These are phyloP conservation scores for Xylaria sp. DNA, from an alignment of 495 filamentous ascomycete species.

Conservation along the genomic window DNA sequence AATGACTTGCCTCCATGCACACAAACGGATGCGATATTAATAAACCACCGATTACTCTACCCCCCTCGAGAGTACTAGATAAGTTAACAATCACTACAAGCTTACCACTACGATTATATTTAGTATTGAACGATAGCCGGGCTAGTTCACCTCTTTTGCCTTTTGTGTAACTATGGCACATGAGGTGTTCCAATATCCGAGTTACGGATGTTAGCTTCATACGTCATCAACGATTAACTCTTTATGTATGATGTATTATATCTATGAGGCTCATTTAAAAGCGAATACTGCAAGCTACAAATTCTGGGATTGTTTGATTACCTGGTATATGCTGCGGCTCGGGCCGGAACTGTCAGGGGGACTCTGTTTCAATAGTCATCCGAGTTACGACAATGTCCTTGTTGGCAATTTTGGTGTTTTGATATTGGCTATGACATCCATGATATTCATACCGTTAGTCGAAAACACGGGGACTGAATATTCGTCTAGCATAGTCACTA, in stretches of 20 bases:
- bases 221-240: not conserved
- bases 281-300: not conserved
- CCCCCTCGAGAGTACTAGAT: not conserved
- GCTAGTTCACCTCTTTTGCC: not conserved
- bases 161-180: not conserved
- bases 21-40: not conserved
- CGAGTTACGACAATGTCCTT: not conserved
- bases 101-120: not conserved
- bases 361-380: not conserved
- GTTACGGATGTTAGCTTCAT: not conserved
- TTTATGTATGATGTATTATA: not conserved
- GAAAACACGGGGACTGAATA: not conserved
- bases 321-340: not conserved
- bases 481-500: not conserved
- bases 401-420: not conserved
- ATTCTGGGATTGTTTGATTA: not conserved
- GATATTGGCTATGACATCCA: not conserved
- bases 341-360: not conserved
- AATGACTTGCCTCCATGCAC: too few species aligned
- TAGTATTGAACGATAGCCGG: not conserved
- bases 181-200: not conserved
- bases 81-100: not conserved
- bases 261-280: not conserved
- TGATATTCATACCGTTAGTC: not conserved
- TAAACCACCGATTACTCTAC: not conserved